phyloP scores from a whole-genome alignment of 768 basidiomycete genomes.

The Mycena venus region DNA sequence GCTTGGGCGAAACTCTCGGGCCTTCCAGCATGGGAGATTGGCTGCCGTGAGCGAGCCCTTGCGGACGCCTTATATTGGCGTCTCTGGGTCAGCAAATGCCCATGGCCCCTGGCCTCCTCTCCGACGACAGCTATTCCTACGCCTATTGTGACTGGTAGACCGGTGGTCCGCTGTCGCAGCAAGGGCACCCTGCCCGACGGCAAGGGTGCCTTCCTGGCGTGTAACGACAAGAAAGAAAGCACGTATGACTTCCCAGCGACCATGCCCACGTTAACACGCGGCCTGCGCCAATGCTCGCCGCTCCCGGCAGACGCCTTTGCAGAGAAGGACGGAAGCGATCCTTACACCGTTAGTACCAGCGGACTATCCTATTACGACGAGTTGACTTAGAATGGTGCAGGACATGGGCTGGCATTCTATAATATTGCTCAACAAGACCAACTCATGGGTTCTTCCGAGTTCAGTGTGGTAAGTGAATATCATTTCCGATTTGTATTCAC shows the following conservation, averaged over 20 bases:
- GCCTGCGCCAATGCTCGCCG: conserved; percentile 58
- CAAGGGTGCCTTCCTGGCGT: conserved; percentile 45
- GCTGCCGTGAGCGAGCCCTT: conserved; percentile 88
- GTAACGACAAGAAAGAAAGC: conserved; percentile 25
- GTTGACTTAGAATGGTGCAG: conserved; percentile 20
- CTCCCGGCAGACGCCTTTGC: conserved; percentile 52
- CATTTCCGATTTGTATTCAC: background rate
- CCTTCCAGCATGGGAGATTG: conserved; percentile 87
- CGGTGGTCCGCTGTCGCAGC: conserved; percentile 64
- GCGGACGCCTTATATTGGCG: conserved; percentile 92
- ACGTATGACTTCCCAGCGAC: no score
- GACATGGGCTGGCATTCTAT: conserved; percentile 25
- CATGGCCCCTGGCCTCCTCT: conserved; percentile 32
- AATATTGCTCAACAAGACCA: conserved; percentile 32
- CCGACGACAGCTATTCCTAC: conserved; percentile 38
- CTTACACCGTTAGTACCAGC: background rate
- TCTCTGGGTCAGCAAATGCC: conserved; percentile 86
- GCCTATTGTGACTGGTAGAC: conserved; percentile 42
- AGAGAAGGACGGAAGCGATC: conserved; percentile 14
- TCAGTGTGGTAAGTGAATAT: conserved; percentile 8
- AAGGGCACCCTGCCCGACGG: conserved; percentile 51
- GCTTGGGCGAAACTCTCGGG: conserved; percentile 96
- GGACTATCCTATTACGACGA: background rate
- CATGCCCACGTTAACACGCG: conserved; percentile 21
- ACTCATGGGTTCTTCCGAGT: conserved; percentile 25